These are phyloP conservation scores for Galerina marginata DNA, from an alignment of 768 basidiomycete genomes.

Conservation along the genomic window DNA sequence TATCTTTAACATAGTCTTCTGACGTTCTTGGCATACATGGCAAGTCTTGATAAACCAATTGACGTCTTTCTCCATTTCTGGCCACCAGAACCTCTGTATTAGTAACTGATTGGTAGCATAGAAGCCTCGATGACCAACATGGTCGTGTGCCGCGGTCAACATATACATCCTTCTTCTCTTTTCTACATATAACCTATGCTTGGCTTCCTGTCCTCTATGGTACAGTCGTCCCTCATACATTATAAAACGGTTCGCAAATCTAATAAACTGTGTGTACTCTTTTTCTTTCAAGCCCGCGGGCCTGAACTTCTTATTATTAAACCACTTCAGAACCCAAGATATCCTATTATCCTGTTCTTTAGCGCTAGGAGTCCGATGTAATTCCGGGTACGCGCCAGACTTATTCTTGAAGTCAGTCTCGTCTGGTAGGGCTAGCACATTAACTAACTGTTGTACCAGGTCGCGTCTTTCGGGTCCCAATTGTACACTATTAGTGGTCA, in stretches of 20 bases:
- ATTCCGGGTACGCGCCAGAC: not conserved
- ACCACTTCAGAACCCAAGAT: not conserved
- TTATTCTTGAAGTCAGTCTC: not conserved
- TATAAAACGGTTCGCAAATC: conserved; percentile 23
- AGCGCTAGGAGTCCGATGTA: not conserved
- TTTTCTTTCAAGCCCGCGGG: not conserved
- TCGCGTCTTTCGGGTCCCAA: not conserved
- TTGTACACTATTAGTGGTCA: no score
- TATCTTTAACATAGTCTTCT: conserved; percentile 20
- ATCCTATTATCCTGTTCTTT: not conserved
- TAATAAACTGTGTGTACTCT: conserved; percentile 1
- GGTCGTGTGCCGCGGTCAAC: conserved; percentile 29
- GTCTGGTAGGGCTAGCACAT: not conserved
- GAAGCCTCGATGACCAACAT: conserved; percentile 29
- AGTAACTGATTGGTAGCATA: conserved; percentile 24
- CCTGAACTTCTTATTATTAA: not conserved
- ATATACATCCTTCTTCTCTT: conserved; percentile 24
- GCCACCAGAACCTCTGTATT: conserved; percentile 35
- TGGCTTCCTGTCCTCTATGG: not conserved
- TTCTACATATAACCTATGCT: conserved; percentile 26
- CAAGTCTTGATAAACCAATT: conserved; percentile 31
- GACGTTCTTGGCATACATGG: conserved; percentile 26
- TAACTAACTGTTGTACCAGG: not conserved
- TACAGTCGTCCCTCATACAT: conserved; percentile 21
- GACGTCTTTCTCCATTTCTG: conserved; percentile 28